Conservation (phyloP, 345 rosid genomes). For the Aurinia saxatilis region DNA sequence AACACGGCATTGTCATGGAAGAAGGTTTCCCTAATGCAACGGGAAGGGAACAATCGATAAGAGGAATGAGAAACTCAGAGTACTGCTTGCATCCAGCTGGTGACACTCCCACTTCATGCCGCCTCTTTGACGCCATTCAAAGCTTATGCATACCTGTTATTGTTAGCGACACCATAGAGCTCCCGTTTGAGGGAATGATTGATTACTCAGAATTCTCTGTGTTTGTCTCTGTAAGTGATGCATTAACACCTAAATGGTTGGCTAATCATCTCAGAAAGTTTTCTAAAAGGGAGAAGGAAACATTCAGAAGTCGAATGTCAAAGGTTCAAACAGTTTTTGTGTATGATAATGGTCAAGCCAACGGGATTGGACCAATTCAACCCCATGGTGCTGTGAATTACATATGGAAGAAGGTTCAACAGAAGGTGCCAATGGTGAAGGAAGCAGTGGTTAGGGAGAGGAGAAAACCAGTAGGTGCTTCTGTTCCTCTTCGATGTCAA, state of each 20-base stretch:
- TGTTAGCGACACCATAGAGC: constrained; percentile 80
- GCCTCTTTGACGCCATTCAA: constrained; percentile 91
- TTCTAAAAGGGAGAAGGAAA: constrained; percentile 43
- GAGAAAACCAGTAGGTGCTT: constrained; percentile 64
- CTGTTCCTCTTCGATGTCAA: constrained; percentile 71
- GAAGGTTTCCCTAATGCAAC: constrained; percentile 98
- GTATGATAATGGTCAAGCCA: constrained; percentile 54
- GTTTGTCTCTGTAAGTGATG: constrained; percentile 62
- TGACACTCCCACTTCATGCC: constrained; percentile 94
- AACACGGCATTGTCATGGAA: constrained; percentile 59
- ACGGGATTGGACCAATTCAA: constrained; percentile 67
- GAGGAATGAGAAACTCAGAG: constrained; percentile 85
- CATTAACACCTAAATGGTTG: constrained; percentile 70
- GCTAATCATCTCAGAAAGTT: constrained; percentile 49
- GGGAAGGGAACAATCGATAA: constrained; percentile 79
- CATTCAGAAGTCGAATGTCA: constrained; percentile 49
- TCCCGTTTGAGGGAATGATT: constrained; percentile 82
- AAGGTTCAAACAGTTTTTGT: constrained; percentile 53
- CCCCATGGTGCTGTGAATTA: constrained; percentile 78
- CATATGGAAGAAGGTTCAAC: constrained; percentile 74
- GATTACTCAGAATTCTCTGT: constrained; percentile 75
- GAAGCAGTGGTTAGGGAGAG: constrained; percentile 65
- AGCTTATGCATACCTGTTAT: constrained; percentile 93
- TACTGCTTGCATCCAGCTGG: constrained; percentile 98
- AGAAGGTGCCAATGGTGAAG: constrained; percentile 65